Evolutionary conservation across 768 basidiomycete genomes (phyloP), one percentile per base, ranked within the genome.

Genomic region (Suillus variegatus): DNA sequence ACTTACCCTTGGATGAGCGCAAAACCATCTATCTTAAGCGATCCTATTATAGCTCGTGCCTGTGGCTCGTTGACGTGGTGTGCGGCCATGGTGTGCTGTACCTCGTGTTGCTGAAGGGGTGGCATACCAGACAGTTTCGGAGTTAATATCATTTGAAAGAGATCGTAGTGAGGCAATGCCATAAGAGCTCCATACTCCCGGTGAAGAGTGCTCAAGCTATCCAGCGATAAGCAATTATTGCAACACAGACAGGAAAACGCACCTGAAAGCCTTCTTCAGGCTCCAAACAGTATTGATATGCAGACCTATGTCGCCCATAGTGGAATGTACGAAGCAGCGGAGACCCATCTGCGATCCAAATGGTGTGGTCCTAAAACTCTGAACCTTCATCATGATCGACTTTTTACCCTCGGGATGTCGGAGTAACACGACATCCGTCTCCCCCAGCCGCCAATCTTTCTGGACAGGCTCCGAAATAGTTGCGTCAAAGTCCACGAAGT

Each of bases 61-160:
- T 99, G 97, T 2, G 97, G 97, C 74, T 96, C 91, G 73, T 99
- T 99, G 60, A 98, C 86, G 47, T 83, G 81, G 73, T 91, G 90
- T 3, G 79, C 79, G 9, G 80, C 72, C 90, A 95, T 95, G 10
- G 89, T 83, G 63, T 84, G 80, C 61, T 84, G 75, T 8, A 97
- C 74, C 32, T 88, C 86, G n/a, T 71, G 75, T 6, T 70, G 65
- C 9, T 88, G 82, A 41, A 87, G 66, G n/a, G 70, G 73, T 1
- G 84, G 75, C 9, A 79, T 76, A 51, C 73, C 76, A 35, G 86
- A 81, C 10, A 93, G 81, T n/a, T 80, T 79, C 6, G 95, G 92
- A 43, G 82, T 80, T 65, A 98, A 77, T 58, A 98, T 87, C 32
- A 82, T 82, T n/a, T 85, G 80, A 60, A 84, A 86, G 14, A 91